These are phyloP conservation scores for Vitis hybrid DNA, from an alignment of 177 flowering plant species.

Conservation along the genomic window DNA sequence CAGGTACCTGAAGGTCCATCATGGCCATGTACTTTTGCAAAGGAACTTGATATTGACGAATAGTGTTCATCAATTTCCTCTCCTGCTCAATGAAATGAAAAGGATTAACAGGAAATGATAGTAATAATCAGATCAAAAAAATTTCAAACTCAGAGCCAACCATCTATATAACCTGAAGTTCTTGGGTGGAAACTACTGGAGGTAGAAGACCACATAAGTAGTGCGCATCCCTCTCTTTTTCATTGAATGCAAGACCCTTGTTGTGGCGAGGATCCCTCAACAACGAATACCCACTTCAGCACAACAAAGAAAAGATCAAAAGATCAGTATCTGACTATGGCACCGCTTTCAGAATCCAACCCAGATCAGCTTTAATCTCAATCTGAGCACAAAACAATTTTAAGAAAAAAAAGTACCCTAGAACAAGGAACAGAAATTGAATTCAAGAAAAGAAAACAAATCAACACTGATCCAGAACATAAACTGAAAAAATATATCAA, in stretches of 20 bases:
- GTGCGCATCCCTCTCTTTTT: slow-evolving; percentile 86
- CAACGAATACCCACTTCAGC: slow-evolving; percentile 75
- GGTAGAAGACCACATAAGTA: slow-evolving; percentile 93
- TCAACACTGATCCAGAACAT: too few relatives aligned
- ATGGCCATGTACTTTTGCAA: slow-evolving; percentile 79
- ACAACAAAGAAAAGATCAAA: not conserved
- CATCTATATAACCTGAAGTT: slow-evolving; percentile 60
- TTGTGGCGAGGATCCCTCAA: slow-evolving; percentile 86
- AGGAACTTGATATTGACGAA: slow-evolving; percentile 80
- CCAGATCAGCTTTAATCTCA: too few relatives aligned
- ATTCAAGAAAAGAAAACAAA: not conserved
- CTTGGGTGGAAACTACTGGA: slow-evolving; percentile 57
- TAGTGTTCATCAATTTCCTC: slow-evolving; percentile 68
- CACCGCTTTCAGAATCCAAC: too few relatives aligned
- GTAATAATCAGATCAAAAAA: not conserved
- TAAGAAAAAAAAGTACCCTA: too few relatives aligned
- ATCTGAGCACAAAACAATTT: too few relatives aligned
- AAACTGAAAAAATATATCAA: not conserved
- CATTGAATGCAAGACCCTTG: slow-evolving; percentile 87
- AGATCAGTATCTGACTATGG: too few relatives aligned
- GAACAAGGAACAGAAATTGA: too few relatives aligned
- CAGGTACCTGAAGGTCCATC: slow-evolving; percentile 82
- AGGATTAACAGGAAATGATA: not conserved
- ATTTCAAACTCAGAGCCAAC: not conserved
- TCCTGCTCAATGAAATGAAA: slow-evolving; percentile 30